Evolutionary conservation across 225 moss, liverwort and hornwort genomes (phyloP), one percentile per base, ranked within the genome.

Genomic region (Marchantia paleacea): DNA sequence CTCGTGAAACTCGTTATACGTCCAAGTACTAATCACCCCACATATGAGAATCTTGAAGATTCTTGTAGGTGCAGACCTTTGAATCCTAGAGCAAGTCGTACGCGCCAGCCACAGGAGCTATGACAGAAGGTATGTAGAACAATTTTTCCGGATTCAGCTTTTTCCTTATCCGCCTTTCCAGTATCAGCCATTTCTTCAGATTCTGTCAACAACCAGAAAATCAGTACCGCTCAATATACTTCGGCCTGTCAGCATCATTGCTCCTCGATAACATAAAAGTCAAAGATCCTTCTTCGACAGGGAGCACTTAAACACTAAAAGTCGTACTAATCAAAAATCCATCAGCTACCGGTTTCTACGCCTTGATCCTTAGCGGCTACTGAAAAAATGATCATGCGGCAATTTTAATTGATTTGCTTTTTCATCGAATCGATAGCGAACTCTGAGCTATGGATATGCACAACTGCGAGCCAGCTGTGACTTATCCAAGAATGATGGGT

Each of bases 61-160:
- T 70, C n/a, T 52, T 19, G 49, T 39, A 50, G 58, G 4, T 79
- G 18, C 53, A 79, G 49, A 92, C 95, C 95, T 83, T 96, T 96
- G 79, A 92, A 80, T n/a, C 76, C 87, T 51, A 97, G 89, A 57
- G 93, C 92, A 80, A 97, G 70, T 67, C 96, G 90, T 83, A 92
- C 92, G 39, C 96, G 91, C 96, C 93, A 94, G 71, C 82, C 71
- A 84, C 94, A 94, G 10, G 96, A 90, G 82, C 94, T 94, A 6
- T 0, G 0, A 68, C 67, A 25, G 81, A 72, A 89, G 51, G 90
- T 85, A 83, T 94, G 89, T 39, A 94, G 62, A 69, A 87, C 88
- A 3, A 93, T 81, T 29, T 61, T 58, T 26, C 74, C 85, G 73
- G 71, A 51, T 20, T 78, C 67, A 4, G 26, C 10, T 51, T 67